phyloP scores from a whole-genome alignment of 805 yeast genomes.

The Saturnispora galanensis region DNA sequence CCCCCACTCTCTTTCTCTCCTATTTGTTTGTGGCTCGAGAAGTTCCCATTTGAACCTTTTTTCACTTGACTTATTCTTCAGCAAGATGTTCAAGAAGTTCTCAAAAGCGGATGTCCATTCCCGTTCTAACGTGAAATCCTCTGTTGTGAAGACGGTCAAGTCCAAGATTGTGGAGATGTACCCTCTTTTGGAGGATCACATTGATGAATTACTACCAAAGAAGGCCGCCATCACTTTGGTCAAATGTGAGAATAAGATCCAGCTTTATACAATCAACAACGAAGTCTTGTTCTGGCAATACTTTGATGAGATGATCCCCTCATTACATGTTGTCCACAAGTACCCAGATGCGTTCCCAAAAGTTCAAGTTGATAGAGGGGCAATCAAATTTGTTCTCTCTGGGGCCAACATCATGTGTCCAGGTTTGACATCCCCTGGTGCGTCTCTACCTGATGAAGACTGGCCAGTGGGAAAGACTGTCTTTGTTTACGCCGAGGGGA shows the following conservation, averaged over 20 bases:
- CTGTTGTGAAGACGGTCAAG: conserved; percentile 86
- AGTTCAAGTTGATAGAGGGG: conserved; percentile 91
- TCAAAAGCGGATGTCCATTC: conserved; percentile 82
- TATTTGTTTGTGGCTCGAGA: background rate
- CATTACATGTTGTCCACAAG: conserved; percentile 65
- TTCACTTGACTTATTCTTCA: background rate
- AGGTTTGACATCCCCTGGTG: conserved; percentile 82
- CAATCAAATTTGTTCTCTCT: conserved; percentile 87
- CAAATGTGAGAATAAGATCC: conserved; percentile 86
- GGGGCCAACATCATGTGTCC: conserved; percentile 98
- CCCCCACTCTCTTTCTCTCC: background rate
- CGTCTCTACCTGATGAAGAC: conserved; percentile 66
- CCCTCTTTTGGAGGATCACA: conserved; percentile 61
- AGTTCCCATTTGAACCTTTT: background rate
- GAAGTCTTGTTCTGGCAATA: conserved; percentile 74
- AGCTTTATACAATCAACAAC: conserved; percentile 61
- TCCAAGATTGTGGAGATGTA: conserved; percentile 63
- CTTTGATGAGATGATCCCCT: conserved; percentile 70
- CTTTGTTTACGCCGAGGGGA: conserved; percentile 83
- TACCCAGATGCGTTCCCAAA: conserved; percentile 77
- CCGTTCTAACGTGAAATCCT: conserved; percentile 83
- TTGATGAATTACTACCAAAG: conserved; percentile 81
- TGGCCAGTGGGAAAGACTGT: conserved; percentile 63
- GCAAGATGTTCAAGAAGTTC: conserved; percentile 36
- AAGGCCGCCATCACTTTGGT: conserved; percentile 70